phyloP scores from a whole-genome alignment of 2,329 filamentous ascomycete genomes.

The Tolypocladium pustulatum region DNA sequence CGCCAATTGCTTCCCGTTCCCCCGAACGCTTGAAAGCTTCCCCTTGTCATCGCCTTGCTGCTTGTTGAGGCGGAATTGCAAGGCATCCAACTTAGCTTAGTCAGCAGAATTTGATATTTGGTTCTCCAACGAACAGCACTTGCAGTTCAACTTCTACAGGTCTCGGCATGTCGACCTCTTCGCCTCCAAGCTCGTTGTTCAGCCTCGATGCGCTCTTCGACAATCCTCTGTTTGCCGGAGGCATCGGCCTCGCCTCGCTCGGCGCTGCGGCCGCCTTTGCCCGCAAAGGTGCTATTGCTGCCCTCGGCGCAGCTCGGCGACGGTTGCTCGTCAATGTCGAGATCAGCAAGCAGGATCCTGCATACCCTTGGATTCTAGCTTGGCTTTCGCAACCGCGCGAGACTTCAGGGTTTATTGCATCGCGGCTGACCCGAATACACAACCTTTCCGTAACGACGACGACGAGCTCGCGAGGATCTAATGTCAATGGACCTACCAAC shows the following conservation, averaged over 20 bases:
- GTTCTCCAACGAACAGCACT: neutral
- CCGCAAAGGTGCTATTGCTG: slow-evolving; percentile 64
- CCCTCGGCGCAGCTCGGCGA: slow-evolving; percentile 64
- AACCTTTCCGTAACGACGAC: slow-evolving; percentile 48
- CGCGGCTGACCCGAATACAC: slow-evolving; percentile 47
- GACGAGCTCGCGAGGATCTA: slow-evolving; percentile 49
- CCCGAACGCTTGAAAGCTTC: neutral
- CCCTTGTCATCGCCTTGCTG: neutral
- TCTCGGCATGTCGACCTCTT: slow-evolving; percentile 19
- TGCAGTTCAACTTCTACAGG: neutral
- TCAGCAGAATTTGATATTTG: neutral
- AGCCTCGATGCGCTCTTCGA: slow-evolving; percentile 49
- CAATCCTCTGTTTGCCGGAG: slow-evolving; percentile 56
- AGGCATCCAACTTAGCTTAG: neutral
- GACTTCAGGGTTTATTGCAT: slow-evolving; percentile 46
- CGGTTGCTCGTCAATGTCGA: slow-evolving; percentile 92
- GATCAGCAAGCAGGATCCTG: slow-evolving; percentile 86
- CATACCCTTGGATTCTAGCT: slow-evolving; percentile 86
- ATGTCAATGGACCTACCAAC: slow-evolving; percentile 54
- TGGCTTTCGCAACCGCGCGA: slow-evolving; percentile 85
- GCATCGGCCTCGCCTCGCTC: slow-evolving; percentile 83
- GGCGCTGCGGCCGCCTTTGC: slow-evolving; percentile 73
- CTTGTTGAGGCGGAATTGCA: neutral
- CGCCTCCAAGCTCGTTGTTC: slow-evolving; percentile 22
- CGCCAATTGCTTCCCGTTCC: neutral